Conservation (phyloP, 176 grass and related monocot species). For the Zoysia pacifica region DNA sequence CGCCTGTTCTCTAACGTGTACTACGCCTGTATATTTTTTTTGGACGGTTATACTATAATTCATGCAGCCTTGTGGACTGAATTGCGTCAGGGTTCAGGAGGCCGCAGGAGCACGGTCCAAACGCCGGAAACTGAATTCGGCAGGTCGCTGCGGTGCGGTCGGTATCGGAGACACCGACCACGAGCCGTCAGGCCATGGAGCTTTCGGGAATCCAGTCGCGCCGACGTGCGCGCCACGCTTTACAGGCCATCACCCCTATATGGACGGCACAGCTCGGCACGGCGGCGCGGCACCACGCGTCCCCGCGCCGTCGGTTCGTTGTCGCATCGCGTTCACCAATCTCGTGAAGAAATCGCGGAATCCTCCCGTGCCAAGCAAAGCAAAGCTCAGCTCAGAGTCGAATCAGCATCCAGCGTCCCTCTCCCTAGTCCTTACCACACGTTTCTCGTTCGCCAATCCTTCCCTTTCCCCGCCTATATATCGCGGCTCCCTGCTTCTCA, state of each 20-base stretch:
- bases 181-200: background rate
- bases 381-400: background rate
- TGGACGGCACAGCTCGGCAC: background rate
- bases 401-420: background rate
- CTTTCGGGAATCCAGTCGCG: conserved; percentile 6
- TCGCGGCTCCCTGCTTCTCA: background rate
- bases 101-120: background rate
- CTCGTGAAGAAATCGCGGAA: conserved; percentile 46
- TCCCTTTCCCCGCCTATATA: conserved; percentile 43
- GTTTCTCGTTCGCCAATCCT: background rate
- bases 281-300: conserved; percentile 52
- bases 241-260: conserved; percentile 19
- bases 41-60: background rate
- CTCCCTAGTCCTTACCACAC: conserved; percentile 14
- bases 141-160: background rate
- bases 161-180: conserved; percentile 1
- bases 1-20: background rate
- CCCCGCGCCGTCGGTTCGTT: conserved; percentile 18
- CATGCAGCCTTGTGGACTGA: background rate
- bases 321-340: conserved; percentile 33
- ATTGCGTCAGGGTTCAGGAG: background rate
- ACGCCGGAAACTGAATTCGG: background rate
- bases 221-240: conserved; percentile 33
- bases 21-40: background rate
- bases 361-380: conserved; percentile 75